Conservation (phyloP, 805 yeast genomes). For the Metschnikowia proteae region DNA sequence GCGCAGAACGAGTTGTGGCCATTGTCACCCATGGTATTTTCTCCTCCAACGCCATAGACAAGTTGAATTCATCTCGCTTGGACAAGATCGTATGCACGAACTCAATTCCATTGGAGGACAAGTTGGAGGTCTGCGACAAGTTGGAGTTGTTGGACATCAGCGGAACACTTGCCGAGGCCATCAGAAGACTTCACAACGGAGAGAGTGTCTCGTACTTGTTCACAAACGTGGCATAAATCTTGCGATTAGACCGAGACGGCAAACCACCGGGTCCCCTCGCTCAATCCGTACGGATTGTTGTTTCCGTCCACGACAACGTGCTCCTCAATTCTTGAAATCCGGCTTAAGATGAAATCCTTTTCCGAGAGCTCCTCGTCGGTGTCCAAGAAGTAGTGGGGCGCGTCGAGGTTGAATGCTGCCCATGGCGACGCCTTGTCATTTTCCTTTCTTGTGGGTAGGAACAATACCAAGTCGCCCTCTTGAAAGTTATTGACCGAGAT, state of each 20-base stretch:
- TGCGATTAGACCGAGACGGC: conserved; percentile 17
- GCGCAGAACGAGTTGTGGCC: conserved; percentile 84
- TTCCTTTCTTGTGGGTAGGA: conserved; percentile 70
- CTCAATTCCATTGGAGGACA: conserved; percentile 78
- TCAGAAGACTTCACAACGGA: conserved; percentile 92
- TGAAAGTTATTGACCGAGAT: conserved; percentile 67
- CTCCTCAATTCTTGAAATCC: conserved; percentile 56
- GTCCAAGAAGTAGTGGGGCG: conserved; percentile 76
- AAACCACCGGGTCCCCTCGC: conserved; percentile 62
- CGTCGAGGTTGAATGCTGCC: conserved; percentile 93
- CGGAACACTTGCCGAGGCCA: conserved; percentile 87
- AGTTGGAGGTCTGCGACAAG: conserved; percentile 56
- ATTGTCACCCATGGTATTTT: conserved; percentile 95
- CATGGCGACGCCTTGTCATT: conserved; percentile 49
- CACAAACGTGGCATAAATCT: conserved; percentile 45
- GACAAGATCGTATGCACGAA: conserved; percentile 84
- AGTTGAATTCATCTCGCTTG: conserved; percentile 63
- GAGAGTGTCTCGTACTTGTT: conserved; percentile 89
- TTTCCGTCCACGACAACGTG: conserved; percentile 37
- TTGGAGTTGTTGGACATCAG: conserved; percentile 81
- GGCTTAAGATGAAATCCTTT: conserved; percentile 82
- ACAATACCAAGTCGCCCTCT: conserved; percentile 73
- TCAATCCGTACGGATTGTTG: conserved; percentile 64
- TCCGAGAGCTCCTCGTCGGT: conserved; percentile 18
- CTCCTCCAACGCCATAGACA: conserved; percentile 76